Base-by-base conservation (phyloP, 1,139 yeast genomes). In the Lodderomyces oxycetoniae region DNA sequence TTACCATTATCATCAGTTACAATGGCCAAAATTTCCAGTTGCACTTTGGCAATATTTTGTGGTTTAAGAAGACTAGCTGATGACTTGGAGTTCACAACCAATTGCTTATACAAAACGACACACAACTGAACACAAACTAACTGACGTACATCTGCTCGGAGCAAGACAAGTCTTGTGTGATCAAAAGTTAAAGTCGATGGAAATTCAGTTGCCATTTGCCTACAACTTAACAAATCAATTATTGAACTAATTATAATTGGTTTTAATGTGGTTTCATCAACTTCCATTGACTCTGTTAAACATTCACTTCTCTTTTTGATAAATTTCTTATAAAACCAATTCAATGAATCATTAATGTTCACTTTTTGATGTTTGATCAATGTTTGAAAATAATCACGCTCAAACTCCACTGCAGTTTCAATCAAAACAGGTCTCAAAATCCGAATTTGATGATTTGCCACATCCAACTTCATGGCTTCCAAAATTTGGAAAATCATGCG, bases 391-490 rank as follows among this genome's bases (percentile, higher is more conserved):
- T 87, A 87, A 55, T 85, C 95, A 48, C 79, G 81, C 60, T 89
- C 97, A 52, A 89, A 86, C 46, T 85, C 91, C n/a, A 85, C 82
- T 2, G 96, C 94, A 20, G 94, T 84, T 49, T 87, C 91, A 41
- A 88, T 77, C 33, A 89, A 67, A 10, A 85, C 82, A 2, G 95
- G 95, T 49, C 96, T 73, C 38, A 88, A 65, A 17, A 87, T 77
- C 47, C 95, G 71, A 38, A 89, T 86, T 59, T 88, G 96, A 56
- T 89, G 96, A 58, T 89, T 89, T 13, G 96, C 96, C 36, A 88
- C 94, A 52, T 89, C 96, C 46, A 89, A 68, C 57, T 89, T 89
- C 95, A 89, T 88, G n/a, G 95, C 93, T 56, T 88, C 96, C 46
- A 89, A 65, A 40, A 89, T 84, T 44, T 85, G 84, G 55, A 89